Base-by-base conservation (phyloP, 768 basidiomycete species). In the Paxillus involutus region DNA sequence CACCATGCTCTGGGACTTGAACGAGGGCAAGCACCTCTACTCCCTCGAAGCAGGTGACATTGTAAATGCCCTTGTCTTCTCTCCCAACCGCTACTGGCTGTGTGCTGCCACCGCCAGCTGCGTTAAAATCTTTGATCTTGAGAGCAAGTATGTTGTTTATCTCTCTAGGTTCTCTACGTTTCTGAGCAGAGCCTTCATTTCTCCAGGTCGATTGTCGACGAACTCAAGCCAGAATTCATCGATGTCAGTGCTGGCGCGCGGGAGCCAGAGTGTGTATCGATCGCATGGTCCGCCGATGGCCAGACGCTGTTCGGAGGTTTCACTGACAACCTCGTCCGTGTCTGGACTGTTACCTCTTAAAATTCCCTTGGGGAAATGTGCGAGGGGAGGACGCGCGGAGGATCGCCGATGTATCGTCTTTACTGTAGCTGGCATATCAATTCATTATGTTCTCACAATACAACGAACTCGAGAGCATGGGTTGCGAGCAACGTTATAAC, bases 11-110 rank as follows among this genome's bases (percentile, higher is more conserved):
- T 99, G 97, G 97, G 97, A 99, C 73, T 80, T 99, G 67, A 98
- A 98, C 78, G 97, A 98, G 82, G 95, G 94, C 82, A 98, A 98
- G 80, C 97, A 98, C 83, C 87, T 99, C 68, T 99, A 99, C 84
- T 98, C 94, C 50, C 89, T 99, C 55, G 97, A 99, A 75, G 97
- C 97, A 45, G 95, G 95, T 56, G 93, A 99, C 72, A 80, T 94
- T 63, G 95, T 99, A 84, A 98, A 99, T 72, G 94, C 97, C 57
- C 90, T 99, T 62, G 97, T 98, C 72, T 99, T 99, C 84, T 95
- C 93, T 14, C 97, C 97, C 56, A 99, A 99, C 84, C 89, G 96
- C 55, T 99, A 99, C 89, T 99, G 97, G 97, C 80, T 99, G 60
- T 99, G 97, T 72, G 97, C 97, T 64, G 97, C 97, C 60, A 98